Evolutionary conservation across 108 stramenopile species (phyloP), one percentile per base, ranked within the genome.

Genomic region (Mediolabrus comicus): DNA sequence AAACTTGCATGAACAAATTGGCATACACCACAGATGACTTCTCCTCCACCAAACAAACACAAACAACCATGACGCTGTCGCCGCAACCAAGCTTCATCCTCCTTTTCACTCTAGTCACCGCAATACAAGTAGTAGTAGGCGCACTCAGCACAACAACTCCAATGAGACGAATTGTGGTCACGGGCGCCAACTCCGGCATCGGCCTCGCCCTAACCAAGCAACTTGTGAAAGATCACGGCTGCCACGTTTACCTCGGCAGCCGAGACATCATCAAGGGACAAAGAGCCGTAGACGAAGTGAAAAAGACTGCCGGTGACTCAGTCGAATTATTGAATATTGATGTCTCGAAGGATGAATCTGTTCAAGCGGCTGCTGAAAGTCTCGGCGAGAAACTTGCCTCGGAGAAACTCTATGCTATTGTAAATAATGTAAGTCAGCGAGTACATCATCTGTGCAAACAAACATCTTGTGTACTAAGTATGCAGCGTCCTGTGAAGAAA

Each of bases 141-240:
- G 38, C 38, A 39, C 38, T 39, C 38, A 13, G 12, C 38, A n/a
- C 38, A 12, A n/a, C 38, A 0, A n/a, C n/a, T n/a, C 38, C 38
- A 13, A 39, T 39, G 38, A 39, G n/a, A 39, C 7, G 38, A n/a
- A 39, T 39, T 0, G 14, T 39, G 3, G 38, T 86, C 8, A 84
- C 86, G 7, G 86, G 86, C 10, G 86, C 83, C 16, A 87, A 84
- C 68, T 65, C 56, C 26, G 86, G 86, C 17, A 87, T 89, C 56
- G 86, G 86, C 14, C 57, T 72, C 13, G 86, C 86, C 5, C 39
- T 87, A 9, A 83, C 84, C 34, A 77, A 84, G 53, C 82, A 81
- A 49, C 68, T 89, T 10, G 75, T 83, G 12, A 29, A 64, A 25
- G 86, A 89, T 10, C 57, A 85, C 69, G 57, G 69, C 27, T 77